Evolutionary conservation across 441 rosid genomes (phyloP), one percentile per base, ranked within the genome.

Genomic region (Capsella rubella): DNA sequence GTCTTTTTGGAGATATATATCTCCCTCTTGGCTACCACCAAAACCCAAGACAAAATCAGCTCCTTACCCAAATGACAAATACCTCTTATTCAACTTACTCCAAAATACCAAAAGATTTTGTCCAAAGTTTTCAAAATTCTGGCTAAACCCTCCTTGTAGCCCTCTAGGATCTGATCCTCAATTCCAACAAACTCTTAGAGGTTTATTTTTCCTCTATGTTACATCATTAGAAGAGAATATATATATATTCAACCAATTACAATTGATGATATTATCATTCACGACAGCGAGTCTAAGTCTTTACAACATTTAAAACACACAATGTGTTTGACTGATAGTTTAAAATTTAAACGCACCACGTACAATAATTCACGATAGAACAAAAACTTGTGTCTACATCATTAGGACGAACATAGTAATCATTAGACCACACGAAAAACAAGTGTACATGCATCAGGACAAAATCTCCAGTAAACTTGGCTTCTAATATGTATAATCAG

Each of bases 21-120:
- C 35, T 37, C 40, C 43, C 34, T 62, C 70, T 31, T 64, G 37
- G 64, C 76, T 54, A 64, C 39, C 10, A 31, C 71, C 46, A 63
- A 53, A 62, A 54, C 43, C 28, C 27, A 51, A 29, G 54, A 53
- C 10, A 59, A 27, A 32, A 37, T 25, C 18, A 50, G 9, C 32
- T 49, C 29, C 29, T 25, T n/a, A 6, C 28, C 47, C 50, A 40
- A 25, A 21, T 60, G 58, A 43, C 51, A 35, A 47, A 67, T 21
- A 59, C 21, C 65, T 69, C 71, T 39, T 45, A 55, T 29, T 54
- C 47, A 69, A 58, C 63, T 56, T 21, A 70, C 70, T 76, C 76
- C 54, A 56, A 56, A 32, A 9, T 70, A 49, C 49, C 47, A 70
- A 31, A 63, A 14, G 2, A 9, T 56, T 21, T 55, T 35, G 46